These are phyloP conservation scores for Clohesyomyces aquaticus DNA, from an alignment of 495 filamentous ascomycete species.

Conservation along the genomic window DNA sequence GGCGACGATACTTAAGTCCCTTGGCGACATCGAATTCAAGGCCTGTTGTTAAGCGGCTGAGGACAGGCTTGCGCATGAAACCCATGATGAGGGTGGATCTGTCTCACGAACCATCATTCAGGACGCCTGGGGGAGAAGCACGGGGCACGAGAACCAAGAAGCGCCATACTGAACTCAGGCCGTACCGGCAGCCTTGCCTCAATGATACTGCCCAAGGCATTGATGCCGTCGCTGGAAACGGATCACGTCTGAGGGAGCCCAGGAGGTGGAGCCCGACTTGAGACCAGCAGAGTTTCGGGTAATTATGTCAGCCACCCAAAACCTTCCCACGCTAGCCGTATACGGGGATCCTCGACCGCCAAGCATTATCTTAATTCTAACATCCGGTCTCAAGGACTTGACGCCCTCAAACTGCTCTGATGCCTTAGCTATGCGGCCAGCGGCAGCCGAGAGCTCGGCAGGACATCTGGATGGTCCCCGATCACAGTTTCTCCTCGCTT, in stretches of 20 bases:
- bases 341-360: slow-evolving; percentile 16
- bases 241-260: slow-evolving; percentile 29
- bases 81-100: slow-evolving; percentile 39
- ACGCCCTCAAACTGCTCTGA: slow-evolving; percentile 32
- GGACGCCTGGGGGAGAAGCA: slow-evolving; percentile 21
- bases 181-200: slow-evolving; percentile 12
- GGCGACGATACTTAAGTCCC: slow-evolving; percentile 31
- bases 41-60: slow-evolving; percentile 28
- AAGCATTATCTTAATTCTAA: slow-evolving; percentile 32
- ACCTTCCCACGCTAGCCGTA: slow-evolving; percentile 15
- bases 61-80: slow-evolving; percentile 36
- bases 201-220: slow-evolving; percentile 33
- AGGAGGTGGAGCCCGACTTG: slow-evolving; percentile 31
- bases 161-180: slow-evolving; percentile 29
- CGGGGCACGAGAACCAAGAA: slow-evolving; percentile 29
- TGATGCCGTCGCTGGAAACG: slow-evolving; percentile 36
- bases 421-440: slow-evolving; percentile 28
- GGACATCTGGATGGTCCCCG: slow-evolving; percentile 24
- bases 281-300: slow-evolving; percentile 23
- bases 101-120: slow-evolving; percentile 36
- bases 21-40: slow-evolving; percentile 33
- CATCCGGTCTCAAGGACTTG: slow-evolving; percentile 28
- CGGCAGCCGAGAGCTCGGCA: slow-evolving; percentile 27
- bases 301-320: slow-evolving; percentile 10
- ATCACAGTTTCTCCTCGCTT: not conserved